phyloP scores from a whole-genome alignment of 2,329 filamentous ascomycete genomes.

The Aspergillus sp. region DNA sequence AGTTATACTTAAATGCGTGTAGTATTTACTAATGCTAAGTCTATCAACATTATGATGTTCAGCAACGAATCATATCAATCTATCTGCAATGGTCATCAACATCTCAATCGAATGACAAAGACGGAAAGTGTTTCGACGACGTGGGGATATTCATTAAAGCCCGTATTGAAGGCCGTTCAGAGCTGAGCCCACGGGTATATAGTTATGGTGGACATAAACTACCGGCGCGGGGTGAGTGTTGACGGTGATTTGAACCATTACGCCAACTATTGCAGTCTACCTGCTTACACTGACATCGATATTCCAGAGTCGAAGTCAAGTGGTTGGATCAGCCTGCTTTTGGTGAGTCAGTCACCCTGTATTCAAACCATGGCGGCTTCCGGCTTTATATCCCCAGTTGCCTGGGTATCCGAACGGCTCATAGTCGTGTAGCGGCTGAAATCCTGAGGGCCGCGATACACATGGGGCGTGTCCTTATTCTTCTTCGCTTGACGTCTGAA shows the following conservation, averaged over 20 bases:
- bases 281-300: neutral
- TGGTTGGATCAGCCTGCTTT: neutral
- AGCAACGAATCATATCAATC: constrained; percentile 3
- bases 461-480: constrained; percentile 1
- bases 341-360: neutral
- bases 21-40: constrained; percentile 10
- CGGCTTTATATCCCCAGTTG: constrained; percentile 25
- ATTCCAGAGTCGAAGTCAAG: neutral
- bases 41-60: constrained; percentile 14
- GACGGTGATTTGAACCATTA: neutral
- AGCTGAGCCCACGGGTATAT: neutral
- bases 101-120: neutral
- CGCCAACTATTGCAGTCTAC: neutral
- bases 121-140: neutral
- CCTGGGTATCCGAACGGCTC: constrained; percentile 32
- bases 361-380: constrained; percentile 30
- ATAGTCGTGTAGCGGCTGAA: constrained; percentile 36
- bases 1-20: constrained; percentile 4
- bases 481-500: constrained; percentile 39
- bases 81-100: constrained; percentile 6
- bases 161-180: neutral
- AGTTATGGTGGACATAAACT: neutral
- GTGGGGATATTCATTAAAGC: neutral
- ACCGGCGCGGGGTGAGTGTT: neutral
- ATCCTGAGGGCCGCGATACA: constrained; percentile 11